Evolutionary conservation across 768 basidiomycete genomes (phyloP).

Genomic region (Mrakia blollopis): DNA sequence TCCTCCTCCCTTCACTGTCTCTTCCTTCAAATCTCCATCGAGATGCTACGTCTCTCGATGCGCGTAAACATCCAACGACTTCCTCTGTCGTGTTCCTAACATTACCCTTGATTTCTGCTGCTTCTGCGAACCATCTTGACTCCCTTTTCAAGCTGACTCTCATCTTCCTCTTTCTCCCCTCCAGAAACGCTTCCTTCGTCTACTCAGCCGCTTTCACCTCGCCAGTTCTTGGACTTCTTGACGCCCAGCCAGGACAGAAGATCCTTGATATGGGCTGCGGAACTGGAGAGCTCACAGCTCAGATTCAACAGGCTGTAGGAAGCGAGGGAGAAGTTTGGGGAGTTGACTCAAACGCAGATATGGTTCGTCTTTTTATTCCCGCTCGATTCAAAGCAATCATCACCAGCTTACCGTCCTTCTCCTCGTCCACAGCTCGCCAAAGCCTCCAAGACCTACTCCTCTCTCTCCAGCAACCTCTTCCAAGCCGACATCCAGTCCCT

Average conservation of each 20-base stretch:
- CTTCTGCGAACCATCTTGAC: not conserved
- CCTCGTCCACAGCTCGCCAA: conserved; percentile 51
- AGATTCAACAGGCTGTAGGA: conserved; percentile 56
- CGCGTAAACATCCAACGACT: too few species aligned
- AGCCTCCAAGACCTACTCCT: conserved; percentile 52
- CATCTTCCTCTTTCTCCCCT: not conserved
- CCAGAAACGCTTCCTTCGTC: conserved; percentile 60
- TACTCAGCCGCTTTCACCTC: conserved; percentile 52
- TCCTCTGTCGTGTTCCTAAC: too few species aligned
- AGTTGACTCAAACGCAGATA: conserved; percentile 63
- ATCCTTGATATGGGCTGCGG: conserved; percentile 79
- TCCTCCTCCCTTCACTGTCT: not conserved
- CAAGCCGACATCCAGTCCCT: conserved; percentile 47
- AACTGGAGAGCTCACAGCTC: conserved; percentile 67
- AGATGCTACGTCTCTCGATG: too few species aligned
- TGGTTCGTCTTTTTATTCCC: conserved; percentile 52
- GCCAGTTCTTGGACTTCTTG: conserved; percentile 58
- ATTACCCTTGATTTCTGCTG: not conserved
- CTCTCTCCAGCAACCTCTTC: conserved; percentile 37
- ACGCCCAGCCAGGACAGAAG: conserved; percentile 61
- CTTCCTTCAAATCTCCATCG: too few species aligned
- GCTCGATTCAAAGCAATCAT: too few species aligned
- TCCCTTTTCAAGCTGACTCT: not conserved
- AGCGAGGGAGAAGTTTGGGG: conserved; percentile 58
- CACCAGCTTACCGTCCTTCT: not conserved